Base-by-base conservation (phyloP, 495 filamentous ascomycete genomes). In the Aspergillus sclerotiicarbonarius region DNA sequence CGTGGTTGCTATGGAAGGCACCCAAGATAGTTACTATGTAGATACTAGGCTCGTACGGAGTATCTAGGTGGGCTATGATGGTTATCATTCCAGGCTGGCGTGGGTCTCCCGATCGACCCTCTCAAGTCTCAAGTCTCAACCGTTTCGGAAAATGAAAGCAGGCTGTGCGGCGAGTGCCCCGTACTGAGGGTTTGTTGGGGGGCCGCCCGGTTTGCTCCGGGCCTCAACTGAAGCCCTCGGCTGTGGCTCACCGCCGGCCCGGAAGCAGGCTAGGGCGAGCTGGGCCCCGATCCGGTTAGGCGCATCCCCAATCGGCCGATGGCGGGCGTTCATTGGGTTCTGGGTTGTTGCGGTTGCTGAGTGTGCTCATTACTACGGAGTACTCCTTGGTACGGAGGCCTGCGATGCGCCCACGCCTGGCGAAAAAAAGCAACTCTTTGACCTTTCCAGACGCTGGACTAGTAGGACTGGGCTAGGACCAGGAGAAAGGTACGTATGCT, bases 191-290 rank as follows among this genome's bases (percentile, higher is more conserved):
- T 49, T 25, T 29, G 46, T n/a, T 30, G 47, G 58, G 53, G 58
- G 53, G 30, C 13, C 16, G n/a, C 60, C 63, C 63, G 63, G 50
- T 51, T 62, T 66, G n/a, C 60, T 61, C 63, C 63, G 63, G 30
- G 13, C 32, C 57, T 56, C 60, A 59, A 62, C 63, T 58, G 54
- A 57, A 53, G 51, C 35, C 61, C 61, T 59, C 57, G 61, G 57
- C 41, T 47, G 51, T 20, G 53, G 52, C 37, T 53, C 44, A 62
- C 59, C 59, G 59, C 56, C 62, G 43, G 59, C 10, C 59, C 54
- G 25, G 18, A 62, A 62, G 7, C 19, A 25, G 60, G 21, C 51
- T 62, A 67, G 57, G 33, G 29, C 25, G 8, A 18, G 19, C 9
- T 43, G 37, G 39, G 2, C 9, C 54, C 44, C 51, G 50, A 63